A percentile compares a stretch with the other conserved stretches of the same genome.
phyloP scores from a whole-genome alignment of 768 basidiomycete genomes.

The Butyriboletus loyo region DNA sequence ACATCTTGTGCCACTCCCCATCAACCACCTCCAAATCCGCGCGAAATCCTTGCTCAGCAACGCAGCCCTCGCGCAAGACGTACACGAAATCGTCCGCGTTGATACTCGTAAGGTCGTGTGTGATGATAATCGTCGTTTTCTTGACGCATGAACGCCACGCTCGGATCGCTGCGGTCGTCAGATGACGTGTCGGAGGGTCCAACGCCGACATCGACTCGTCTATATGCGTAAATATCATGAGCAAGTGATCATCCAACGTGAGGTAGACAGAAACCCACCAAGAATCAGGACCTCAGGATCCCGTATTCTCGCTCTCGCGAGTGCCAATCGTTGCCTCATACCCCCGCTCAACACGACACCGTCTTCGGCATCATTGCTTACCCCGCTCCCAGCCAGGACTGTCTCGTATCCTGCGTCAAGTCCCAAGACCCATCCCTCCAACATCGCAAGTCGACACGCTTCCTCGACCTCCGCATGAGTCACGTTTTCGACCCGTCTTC shows the following conservation, averaged over 20 bases:
- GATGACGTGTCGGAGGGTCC: conserved; percentile 81
- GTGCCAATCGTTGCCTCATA: conserved; percentile 85
- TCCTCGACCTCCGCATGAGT: conserved; percentile 68
- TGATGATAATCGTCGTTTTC: conserved; percentile 63
- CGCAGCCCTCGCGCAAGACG: conserved; percentile 74
- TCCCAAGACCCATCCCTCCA: conserved; percentile 83
- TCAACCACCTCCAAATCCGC: conserved; percentile 61
- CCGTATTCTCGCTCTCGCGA: conserved; percentile 81
- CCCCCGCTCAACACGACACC: conserved; percentile 86
- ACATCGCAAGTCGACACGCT: conserved; percentile 79
- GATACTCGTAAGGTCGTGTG: conserved; percentile 91
- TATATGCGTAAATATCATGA: conserved; percentile 23
- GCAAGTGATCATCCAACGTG: not conserved
- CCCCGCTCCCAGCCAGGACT: conserved; percentile 43
- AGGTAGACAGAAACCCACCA: conserved; percentile 49
- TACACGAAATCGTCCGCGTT: conserved; percentile 79
- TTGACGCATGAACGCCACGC: conserved; percentile 58
- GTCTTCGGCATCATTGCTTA: conserved; percentile 39
- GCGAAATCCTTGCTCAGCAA: conserved; percentile 88
- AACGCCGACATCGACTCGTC: conserved; percentile 83
- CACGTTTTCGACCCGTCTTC: conserved; percentile 46
- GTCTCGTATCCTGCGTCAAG: conserved; percentile 92
- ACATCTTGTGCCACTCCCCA: conserved; percentile 75
- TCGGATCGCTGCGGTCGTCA: conserved; percentile 74
- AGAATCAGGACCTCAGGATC: conserved; percentile 89